Conservation (phyloP, 208 protist genomes). For the Leishmania amazonensis region DNA sequence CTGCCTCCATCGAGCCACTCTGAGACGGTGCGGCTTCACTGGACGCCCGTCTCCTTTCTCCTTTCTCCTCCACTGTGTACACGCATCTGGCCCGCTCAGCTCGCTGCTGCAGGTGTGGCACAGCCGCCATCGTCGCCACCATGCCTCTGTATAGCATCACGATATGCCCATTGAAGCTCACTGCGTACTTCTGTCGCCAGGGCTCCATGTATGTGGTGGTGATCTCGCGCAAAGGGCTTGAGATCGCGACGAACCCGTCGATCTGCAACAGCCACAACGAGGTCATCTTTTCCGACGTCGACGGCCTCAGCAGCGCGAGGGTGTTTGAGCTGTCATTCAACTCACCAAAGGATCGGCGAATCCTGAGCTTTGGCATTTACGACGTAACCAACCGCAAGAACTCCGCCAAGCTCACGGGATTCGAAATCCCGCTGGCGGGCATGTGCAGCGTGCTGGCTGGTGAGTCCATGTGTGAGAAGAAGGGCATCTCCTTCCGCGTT, state of each 20-base stretch:
- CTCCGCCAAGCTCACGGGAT: conserved; percentile 79
- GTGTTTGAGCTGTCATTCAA: conserved; percentile 77
- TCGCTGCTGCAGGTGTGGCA: background rate
- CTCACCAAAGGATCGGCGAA: conserved; percentile 80
- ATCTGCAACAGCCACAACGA: conserved; percentile 63
- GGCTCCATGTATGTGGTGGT: conserved; percentile 72
- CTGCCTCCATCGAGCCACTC: background rate
- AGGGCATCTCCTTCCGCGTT: conserved; percentile 83
- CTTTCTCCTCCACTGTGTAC: background rate
- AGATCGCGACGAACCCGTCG: conserved; percentile 68
- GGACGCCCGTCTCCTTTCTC: background rate
- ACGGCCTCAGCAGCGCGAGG: conserved; percentile 44
- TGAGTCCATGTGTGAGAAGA: conserved; percentile 88
- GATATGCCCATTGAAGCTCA: conserved; percentile 75
- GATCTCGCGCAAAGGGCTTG: conserved; percentile 73
- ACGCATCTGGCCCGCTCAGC: background rate
- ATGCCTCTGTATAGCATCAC: conserved; percentile 84
- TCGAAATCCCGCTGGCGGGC: conserved; percentile 82
- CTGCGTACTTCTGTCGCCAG: conserved; percentile 70
- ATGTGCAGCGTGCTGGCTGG: conserved; percentile 89
- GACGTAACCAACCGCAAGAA: conserved; percentile 84
- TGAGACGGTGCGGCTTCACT: background rate
- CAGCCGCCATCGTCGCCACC: background rate
- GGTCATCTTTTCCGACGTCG: conserved; percentile 69
- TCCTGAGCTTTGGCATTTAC: conserved; percentile 78